Conservation (phyloP, 768 basidiomycete species). For the Multifurca ochricompacta region DNA sequence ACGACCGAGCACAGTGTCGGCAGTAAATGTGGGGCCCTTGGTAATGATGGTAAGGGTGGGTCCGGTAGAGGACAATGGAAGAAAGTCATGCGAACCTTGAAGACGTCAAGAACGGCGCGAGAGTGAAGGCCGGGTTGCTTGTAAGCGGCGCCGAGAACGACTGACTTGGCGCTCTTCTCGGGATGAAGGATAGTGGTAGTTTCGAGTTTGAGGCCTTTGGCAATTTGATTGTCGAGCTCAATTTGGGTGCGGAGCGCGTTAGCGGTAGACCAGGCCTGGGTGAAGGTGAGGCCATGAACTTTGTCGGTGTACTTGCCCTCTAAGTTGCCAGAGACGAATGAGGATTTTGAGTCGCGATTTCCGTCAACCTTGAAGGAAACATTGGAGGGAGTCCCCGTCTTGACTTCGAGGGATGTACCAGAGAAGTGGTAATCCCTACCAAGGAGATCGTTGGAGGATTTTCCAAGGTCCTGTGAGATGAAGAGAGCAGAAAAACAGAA, state of each 20-base stretch:
- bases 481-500: not conserved
- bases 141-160: constrained; percentile 77
- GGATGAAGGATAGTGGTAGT: constrained; percentile 75
- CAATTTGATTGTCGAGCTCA: constrained; percentile 95
- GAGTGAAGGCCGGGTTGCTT: constrained; percentile 96
- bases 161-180: constrained; percentile 79
- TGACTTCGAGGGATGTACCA: constrained; percentile 69
- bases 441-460: constrained; percentile 93
- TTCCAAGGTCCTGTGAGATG: constrained; percentile 73
- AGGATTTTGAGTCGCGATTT: constrained; percentile 64
- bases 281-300: constrained; percentile 90
- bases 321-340: constrained; percentile 76
- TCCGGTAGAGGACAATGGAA: not conserved
- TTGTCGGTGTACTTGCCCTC: constrained; percentile 92
- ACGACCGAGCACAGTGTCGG: constrained; percentile 91
- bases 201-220: constrained; percentile 96
- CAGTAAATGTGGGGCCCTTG: constrained; percentile 94
- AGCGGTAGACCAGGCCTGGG: constrained; percentile 91
- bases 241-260: constrained; percentile 88
- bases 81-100: constrained; percentile 63
- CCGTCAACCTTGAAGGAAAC: constrained; percentile 94
- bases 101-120: constrained; percentile 82
- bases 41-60: not conserved
- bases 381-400: constrained; percentile 81
- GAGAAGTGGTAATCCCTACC: constrained; percentile 86